phyloP scores from a whole-genome alignment of 2,329 filamentous ascomycete species.

The Diaporthe vexans region DNA sequence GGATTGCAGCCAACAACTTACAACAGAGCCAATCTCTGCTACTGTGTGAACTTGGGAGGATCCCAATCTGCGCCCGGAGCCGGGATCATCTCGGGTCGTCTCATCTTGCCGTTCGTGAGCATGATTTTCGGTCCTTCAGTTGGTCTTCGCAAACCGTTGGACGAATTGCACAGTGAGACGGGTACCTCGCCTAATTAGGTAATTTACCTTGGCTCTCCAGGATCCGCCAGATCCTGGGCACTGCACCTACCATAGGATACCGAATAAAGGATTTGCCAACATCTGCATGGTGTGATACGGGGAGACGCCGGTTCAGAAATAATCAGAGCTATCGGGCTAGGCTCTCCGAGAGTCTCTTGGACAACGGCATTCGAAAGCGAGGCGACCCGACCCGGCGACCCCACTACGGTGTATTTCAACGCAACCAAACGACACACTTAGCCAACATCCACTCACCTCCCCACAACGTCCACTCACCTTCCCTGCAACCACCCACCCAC shows the following conservation, averaged over 20 bases:
- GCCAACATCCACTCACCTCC: neutral
- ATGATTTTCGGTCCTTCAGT: too few species aligned
- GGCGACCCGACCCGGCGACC: neutral
- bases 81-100: too few species aligned
- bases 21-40: neutral
- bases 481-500: neutral
- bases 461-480: neutral
- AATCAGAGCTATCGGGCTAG: neutral
- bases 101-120: too few species aligned
- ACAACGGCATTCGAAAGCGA: conserved; percentile 2
- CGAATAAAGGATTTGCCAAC: neutral
- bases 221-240: conserved; percentile 2
- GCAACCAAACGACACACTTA: neutral
- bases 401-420: neutral
- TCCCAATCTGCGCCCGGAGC: too few species aligned
- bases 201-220: too few species aligned
- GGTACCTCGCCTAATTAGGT: too few species aligned
- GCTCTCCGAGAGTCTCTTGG: conserved; percentile 4
- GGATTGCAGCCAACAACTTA: neutral
- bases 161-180: too few species aligned
- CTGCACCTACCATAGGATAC: neutral
- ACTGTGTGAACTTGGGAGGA: neutral
- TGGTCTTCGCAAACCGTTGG: too few species aligned
- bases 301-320: conserved; percentile 1
- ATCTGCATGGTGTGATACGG: conserved; percentile 1